Evolutionary conservation across 108 stramenopile species (phyloP).

Genomic region (Cyclotella choctawhatcheeana): DNA sequence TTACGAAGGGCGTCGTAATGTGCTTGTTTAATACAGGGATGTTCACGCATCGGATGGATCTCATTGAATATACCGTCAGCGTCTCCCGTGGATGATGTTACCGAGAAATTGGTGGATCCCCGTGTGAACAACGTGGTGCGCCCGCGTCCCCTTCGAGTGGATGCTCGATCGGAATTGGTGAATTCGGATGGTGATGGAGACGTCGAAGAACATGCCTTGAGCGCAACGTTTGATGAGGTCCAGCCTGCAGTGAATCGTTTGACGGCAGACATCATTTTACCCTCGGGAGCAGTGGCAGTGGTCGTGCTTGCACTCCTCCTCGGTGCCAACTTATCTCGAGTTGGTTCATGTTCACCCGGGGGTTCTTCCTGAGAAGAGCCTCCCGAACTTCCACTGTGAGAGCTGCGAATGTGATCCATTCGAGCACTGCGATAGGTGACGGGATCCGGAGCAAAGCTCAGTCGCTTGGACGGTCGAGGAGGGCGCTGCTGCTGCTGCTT

Average conservation of each 20-base stretch:
- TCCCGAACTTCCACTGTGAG: neutral
- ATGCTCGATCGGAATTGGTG: neutral
- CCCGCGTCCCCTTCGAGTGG: neutral
- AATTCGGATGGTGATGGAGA: neutral
- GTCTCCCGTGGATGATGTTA: neutral
- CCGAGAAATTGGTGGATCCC: conserved; percentile 8
- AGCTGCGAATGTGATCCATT: neutral
- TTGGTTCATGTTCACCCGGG: no score
- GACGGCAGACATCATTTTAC: neutral
- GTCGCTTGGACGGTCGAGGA: conserved; percentile 3
- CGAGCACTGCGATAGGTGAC: conserved; percentile 8
- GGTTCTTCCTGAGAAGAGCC: neutral
- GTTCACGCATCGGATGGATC: neutral
- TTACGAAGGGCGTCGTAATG: conserved; percentile 8
- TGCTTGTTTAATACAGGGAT: conserved; percentile 3
- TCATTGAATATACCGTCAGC: neutral
- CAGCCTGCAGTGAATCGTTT: neutral
- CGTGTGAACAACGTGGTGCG: conserved; percentile 14
- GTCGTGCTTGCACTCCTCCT: no score
- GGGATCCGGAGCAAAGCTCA: conserved; percentile 21
- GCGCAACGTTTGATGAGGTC: neutral
- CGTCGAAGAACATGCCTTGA: neutral
- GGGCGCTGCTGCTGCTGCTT: neutral
- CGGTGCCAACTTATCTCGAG: no score
- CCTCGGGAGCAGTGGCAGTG: no score